Base-by-base conservation (phyloP, 176 grass and related monocot genomes). In the Aegilops umbellulata region DNA sequence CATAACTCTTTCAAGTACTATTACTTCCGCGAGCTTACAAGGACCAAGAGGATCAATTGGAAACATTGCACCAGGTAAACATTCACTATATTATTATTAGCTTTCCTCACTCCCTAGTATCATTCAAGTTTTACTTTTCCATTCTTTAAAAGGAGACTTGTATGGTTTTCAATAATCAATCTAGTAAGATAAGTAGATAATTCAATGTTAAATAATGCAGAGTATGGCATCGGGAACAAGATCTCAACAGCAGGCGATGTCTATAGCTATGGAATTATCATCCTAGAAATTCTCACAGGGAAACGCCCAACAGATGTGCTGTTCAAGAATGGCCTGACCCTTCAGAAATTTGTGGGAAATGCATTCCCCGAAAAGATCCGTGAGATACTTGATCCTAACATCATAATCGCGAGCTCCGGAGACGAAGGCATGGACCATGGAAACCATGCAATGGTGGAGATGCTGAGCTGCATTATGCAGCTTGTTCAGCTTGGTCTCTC, bases 191-290 rank as follows among this genome's bases (percentile, higher is more conserved):
- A 53, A 30, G 2, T 31, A 0, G 27, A 25, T 47, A 11, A n/a
- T 2, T 20, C 6, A 74, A 7, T 8, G n/a, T n/a, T 77, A 11
- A 32, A 32, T 3, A 74, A 27, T 46, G 62, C 70, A 90, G 88
- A 90, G 27, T 86, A 90, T 27, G 82, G 77, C 14, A 60, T 82
- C 13, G 88, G 84, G n/a, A 70, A 67, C 44, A 53, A 86, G 10
- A 47, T 87, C 34, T 87, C 88, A 5, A 79, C 23, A 9, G 57
- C 24, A 4, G 88, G 79, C 34, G 88, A 90, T 83, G 79, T 90
- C 25, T 90, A 90, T 22, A 90, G 88, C 88, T 90, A 82, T 13
- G 84, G 88, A 72, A 77, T 90, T 5, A 60, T 90, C 19, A 63
- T 90, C 22, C 25, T 90, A 31, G 88, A 90, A 65, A 57, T 90